Evolutionary conservation across 805 yeast genomes (phyloP).

Genomic region (Maudiozyma saulgeensis): DNA sequence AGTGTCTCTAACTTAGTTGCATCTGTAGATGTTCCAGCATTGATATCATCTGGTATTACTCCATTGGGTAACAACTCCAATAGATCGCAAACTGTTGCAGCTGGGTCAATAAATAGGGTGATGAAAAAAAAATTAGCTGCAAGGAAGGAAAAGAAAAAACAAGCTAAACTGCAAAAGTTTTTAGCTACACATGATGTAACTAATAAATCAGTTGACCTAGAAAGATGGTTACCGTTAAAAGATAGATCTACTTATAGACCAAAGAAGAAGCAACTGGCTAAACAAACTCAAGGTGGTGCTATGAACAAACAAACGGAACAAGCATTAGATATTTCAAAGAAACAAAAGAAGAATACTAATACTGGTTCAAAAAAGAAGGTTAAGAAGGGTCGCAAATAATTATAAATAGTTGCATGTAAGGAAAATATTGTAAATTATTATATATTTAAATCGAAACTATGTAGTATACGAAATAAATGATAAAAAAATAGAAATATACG

Average conservation of each 20-base stretch:
- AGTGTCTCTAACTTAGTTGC: conserved; percentile 13
- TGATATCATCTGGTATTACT: conserved; percentile 13
- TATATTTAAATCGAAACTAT: not conserved
- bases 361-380: conserved; percentile 9
- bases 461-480: not conserved
- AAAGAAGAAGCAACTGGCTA: conserved; percentile 44
- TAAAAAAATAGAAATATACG: not conserved
- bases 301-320: conserved; percentile 33
- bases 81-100: conserved; percentile 9
- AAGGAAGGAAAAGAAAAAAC: conserved; percentile 13
- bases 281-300: conserved; percentile 57
- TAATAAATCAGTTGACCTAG: conserved; percentile 41
- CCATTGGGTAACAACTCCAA: conserved; percentile 12
- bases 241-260: conserved; percentile 80
- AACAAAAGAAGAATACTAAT: conserved; percentile 6
- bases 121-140: conserved; percentile 26
- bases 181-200: conserved; percentile 16
- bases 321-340: conserved; percentile 24
- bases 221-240: conserved; percentile 86
- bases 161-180: conserved; percentile 16
- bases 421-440: not conserved
- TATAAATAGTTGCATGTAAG: not conserved
- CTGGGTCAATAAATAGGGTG: conserved; percentile 6
- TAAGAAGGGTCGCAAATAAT: conserved; percentile 19
- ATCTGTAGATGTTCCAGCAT: conserved; percentile 15